Evolutionary conservation across 495 filamentous ascomycete genomes (phyloP), one percentile per base, ranked within the genome.

Genomic region (Hypoxylon intermedium): DNA sequence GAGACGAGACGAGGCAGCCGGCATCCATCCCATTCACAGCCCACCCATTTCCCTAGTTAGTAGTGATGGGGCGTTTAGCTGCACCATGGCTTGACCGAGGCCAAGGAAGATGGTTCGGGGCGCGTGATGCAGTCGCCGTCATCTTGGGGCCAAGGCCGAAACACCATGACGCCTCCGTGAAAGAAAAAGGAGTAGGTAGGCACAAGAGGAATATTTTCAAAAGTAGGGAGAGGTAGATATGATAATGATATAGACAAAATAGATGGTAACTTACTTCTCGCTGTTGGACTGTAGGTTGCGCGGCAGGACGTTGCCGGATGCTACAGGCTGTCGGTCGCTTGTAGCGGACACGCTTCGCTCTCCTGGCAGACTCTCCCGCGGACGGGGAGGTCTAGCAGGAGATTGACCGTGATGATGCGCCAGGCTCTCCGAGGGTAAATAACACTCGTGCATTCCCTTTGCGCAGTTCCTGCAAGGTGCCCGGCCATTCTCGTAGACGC

Each of bases 381-480:
- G 63, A 34, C 69, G 72, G 41, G 69, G 60, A 41, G 61, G 61
- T 28, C 72, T 67, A 12, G 70, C 72, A 16, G 72, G 72, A 20
- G 65, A 67, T 56, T 79, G 77, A 53, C 78, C 78, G 49, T 78
- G 77, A 51, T 79, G 59, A 53, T 72, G 78, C 65, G 73, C 72
- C 73, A 79, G 77, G 16, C 72, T 74, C 69, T 82, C 79, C 9
- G 77, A 80, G 15, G 79, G 79, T 2, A 82, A 68, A 63, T 82
- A 82, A 63, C 79, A 82, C 46, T 82, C 79, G 62, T 82, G 79
- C 72, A 80, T 72, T 47, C 79, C 79, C 60, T 82, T 82, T n/a
- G 79, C 76, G 63, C 79, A 82, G 67, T 82, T 82, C 61, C 76
- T 76, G 67, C 79, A 82, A 15, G 79, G 79, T 12, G 79, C 77